Conservation (phyloP, 2,329 filamentous ascomycete genomes). For the Aureobasidium sp. region DNA sequence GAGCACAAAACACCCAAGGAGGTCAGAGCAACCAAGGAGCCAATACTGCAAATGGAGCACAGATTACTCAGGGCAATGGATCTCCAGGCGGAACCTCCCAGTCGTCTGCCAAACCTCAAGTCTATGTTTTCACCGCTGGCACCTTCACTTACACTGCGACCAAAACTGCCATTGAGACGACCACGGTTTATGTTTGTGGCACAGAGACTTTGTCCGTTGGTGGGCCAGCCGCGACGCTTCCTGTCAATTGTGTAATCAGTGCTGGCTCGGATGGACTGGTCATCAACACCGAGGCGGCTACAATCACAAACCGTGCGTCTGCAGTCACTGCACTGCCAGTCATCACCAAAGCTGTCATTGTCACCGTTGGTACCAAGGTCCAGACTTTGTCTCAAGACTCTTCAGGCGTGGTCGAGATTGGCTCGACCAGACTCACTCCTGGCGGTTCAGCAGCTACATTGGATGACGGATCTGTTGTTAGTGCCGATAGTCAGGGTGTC, state of each 20-base stretch:
- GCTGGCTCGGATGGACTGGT: neutral
- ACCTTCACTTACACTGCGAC: neutral
- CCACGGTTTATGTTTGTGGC: neutral
- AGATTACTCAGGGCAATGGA: neutral
- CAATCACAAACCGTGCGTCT: neutral
- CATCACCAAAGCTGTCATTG: neutral
- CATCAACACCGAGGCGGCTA: neutral
- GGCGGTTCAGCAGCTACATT: slow-evolving; percentile 20
- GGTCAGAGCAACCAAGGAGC: neutral
- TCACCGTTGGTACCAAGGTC: slow-evolving; percentile 6
- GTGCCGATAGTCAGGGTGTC: slow-evolving; percentile 8
- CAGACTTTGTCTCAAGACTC: slow-evolving; percentile 9
- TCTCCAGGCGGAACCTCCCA: neutral
- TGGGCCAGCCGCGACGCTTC: slow-evolving; percentile 5
- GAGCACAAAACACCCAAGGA: neutral
- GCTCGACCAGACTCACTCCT: slow-evolving; percentile 16
- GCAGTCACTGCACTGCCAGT: neutral
- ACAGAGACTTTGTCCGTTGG: neutral
- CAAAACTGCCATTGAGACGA: neutral
- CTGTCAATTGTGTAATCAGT: slow-evolving; percentile 1
- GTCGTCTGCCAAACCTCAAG: neutral
- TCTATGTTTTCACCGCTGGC: neutral
- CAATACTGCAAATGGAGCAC: neutral
- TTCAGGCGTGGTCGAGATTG: slow-evolving; percentile 17
- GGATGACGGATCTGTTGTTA: slow-evolving; percentile 19